These are phyloP conservation scores for Luzula sylvatica DNA, from an alignment of 176 grass and related monocot genomes.

Conservation along the genomic window DNA sequence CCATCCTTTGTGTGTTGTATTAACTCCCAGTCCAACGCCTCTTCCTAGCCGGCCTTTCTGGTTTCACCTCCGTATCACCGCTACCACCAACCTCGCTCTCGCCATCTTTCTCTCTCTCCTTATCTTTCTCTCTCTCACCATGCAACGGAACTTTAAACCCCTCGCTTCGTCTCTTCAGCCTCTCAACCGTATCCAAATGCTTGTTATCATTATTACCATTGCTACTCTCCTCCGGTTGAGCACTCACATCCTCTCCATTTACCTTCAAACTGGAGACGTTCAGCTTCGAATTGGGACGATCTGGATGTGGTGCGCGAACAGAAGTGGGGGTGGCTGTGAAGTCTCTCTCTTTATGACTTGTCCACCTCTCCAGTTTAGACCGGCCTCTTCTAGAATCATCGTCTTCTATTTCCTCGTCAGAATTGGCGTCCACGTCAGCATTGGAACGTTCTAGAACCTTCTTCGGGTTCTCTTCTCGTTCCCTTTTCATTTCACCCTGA, in stretches of 20 bases:
- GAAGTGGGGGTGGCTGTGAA: slow-evolving; percentile 40
- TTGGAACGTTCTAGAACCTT: slow-evolving; percentile 22
- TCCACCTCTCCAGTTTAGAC: slow-evolving; percentile 95
- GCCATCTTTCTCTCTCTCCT: slow-evolving; percentile 21
- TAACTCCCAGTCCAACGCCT: slow-evolving; percentile 92
- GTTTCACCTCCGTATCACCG: slow-evolving; percentile 59
- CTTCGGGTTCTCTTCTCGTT: slow-evolving; percentile 52
- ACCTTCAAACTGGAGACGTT: slow-evolving; percentile 38
- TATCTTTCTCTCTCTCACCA: slow-evolving; percentile 56
- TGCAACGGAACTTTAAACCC: slow-evolving; percentile 96
- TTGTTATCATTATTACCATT: no score
- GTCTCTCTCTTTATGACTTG: slow-evolving; percentile 87
- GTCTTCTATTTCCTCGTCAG: slow-evolving; percentile 42
- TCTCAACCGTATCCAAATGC: slow-evolving; percentile 89
- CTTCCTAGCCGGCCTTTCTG: slow-evolving; percentile 86
- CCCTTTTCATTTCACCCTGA: no score
- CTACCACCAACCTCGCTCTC: slow-evolving; percentile 42
- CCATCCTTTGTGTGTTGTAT: slow-evolving; percentile 6
- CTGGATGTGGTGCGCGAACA: slow-evolving; percentile 30
- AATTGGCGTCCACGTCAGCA: slow-evolving; percentile 44
- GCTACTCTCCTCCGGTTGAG: slow-evolving; percentile 33
- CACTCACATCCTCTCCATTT: slow-evolving; percentile 37
- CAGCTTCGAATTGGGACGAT: slow-evolving; percentile 22
- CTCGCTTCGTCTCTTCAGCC: slow-evolving; percentile 87
- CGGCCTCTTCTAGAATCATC: slow-evolving; percentile 81